These are phyloP conservation scores for Prunus salicina DNA, from an alignment of 306 rosid species.

Conservation along the genomic window DNA sequence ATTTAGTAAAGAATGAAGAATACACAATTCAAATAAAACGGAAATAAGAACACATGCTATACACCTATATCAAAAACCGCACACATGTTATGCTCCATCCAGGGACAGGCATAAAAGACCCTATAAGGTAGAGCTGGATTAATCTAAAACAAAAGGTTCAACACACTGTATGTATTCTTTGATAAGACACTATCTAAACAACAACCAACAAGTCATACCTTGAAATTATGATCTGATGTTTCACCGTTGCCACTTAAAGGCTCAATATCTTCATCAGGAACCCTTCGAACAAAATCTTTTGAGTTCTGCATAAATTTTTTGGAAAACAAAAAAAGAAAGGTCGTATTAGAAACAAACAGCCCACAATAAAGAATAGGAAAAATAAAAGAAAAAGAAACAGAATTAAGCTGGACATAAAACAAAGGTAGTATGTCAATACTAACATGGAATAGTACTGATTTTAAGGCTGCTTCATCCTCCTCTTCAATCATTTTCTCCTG, in stretches of 20 bases:
- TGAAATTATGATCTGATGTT: conserved; percentile 31
- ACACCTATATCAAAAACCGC: too few relatives aligned
- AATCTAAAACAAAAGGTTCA: background rate
- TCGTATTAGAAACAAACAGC: conserved; percentile 6
- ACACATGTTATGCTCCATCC: background rate
- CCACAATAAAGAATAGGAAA: background rate
- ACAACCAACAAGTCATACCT: conserved; percentile 36
- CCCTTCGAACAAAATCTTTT: conserved; percentile 42
- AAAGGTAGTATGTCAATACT: conserved; percentile 22
- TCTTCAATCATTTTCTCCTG: conserved; percentile 78
- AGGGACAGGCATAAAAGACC: background rate
- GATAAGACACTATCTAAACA: background rate
- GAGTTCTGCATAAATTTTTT: conserved; percentile 49
- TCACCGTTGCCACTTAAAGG: conserved; percentile 1
- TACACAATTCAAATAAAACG: background rate
- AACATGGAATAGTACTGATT: conserved; percentile 61
- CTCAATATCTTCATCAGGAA: conserved; percentile 59
- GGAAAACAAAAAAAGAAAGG: background rate
- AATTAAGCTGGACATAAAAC: background rate
- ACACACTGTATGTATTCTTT: background rate
- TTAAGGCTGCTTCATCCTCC: conserved; percentile 83
- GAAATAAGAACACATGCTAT: too few relatives aligned
- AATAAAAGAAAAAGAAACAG: background rate
- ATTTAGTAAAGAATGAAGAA: background rate
- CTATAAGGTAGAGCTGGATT: background rate